Base-by-base conservation (phyloP, 1,139 yeast species). In the Hansenula anomala region DNA sequence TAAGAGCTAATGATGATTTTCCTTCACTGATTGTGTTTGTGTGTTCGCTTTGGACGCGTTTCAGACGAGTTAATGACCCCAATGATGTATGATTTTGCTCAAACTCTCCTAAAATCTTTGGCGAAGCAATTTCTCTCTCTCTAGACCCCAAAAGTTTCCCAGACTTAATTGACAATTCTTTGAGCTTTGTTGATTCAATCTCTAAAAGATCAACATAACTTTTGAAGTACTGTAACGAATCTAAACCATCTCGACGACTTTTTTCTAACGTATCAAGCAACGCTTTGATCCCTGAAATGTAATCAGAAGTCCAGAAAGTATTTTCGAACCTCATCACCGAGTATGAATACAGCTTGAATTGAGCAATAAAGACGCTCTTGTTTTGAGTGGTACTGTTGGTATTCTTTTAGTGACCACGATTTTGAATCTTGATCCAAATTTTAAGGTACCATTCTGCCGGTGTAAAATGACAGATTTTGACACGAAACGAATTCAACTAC, bases 251-350 rank as follows among this genome's bases (percentile, higher is more conserved):
- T 6, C 34, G 30, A n/a, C 46, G 46, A 6, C 56, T 56, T 12
- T 29, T 33, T 12, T 50, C 48, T 11, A 58, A 37, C 11, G 34
- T 38, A 4, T 36, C 34, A 1, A 51, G 23, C 12, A 60, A 45
- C 1, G 51, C 37, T 12, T 51, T 39, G 27, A 60, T 51, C 6
- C 65, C 64, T 2, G 55, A 48, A 20, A 46, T 44, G 37, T 55
- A 55, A 38, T 60, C 65, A 22, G 49, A 42, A 4, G 59, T 41
- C 63, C 63, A 60, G 38, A 48, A 58, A 3, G 43, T 43, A 19
- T 48, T 50, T 15, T 42, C 33, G 37, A 42, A 46, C 20, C 27
- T 37, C 40, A 23, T 23, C 13, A 12, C 11, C 5, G 25, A 23
- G n/a, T n/a, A n/a, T n/a, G n/a, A n/a, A n/a, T n/a, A n/a, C n/a